These are phyloP conservation scores for Trichoderma pleuroti DNA, from an alignment of 2,329 filamentous ascomycete genomes.

Conservation along the genomic window DNA sequence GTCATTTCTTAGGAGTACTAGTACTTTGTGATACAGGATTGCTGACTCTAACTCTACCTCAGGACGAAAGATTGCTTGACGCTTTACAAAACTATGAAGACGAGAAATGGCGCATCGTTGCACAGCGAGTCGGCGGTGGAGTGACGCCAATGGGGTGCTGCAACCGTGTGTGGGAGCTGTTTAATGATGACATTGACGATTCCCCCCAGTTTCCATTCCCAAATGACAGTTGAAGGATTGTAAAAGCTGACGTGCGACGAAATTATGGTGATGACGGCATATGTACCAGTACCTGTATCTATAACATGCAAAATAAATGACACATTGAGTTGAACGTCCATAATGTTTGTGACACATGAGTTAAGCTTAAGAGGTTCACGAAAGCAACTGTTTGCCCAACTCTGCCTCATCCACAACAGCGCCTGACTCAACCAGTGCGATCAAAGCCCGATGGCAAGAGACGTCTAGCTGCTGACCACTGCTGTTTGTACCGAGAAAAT, in stretches of 20 bases:
- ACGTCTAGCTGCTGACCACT: constrained; percentile 26
- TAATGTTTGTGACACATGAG: background rate
- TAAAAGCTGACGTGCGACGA: background rate
- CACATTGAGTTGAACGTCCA: background rate
- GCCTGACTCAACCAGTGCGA: constrained; percentile 42
- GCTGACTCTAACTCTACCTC: constrained; percentile 4
- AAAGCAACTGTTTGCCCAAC: constrained; percentile 26
- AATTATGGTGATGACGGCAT: background rate
- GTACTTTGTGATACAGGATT: background rate
- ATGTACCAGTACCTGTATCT: background rate
- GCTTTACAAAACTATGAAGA: constrained; percentile 82
- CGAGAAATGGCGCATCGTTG: constrained; percentile 89
- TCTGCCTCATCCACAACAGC: constrained; percentile 33
- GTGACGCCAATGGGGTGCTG: constrained; percentile 85
- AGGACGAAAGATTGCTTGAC: constrained; percentile 74
- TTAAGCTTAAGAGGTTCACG: background rate
- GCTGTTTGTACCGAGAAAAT: constrained; percentile 32
- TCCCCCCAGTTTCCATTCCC: constrained; percentile 57
- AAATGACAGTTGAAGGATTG: constrained; percentile 31
- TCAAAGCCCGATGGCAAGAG: constrained; percentile 39
- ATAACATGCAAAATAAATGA: background rate
- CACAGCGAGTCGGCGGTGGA: constrained; percentile 84
- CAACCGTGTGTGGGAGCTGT: constrained; percentile 68
- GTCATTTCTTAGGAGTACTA: background rate
- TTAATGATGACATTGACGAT: constrained; percentile 40